Conservation (phyloP, 2,329 filamentous ascomycete genomes). For the Mycogone perniciosa region DNA sequence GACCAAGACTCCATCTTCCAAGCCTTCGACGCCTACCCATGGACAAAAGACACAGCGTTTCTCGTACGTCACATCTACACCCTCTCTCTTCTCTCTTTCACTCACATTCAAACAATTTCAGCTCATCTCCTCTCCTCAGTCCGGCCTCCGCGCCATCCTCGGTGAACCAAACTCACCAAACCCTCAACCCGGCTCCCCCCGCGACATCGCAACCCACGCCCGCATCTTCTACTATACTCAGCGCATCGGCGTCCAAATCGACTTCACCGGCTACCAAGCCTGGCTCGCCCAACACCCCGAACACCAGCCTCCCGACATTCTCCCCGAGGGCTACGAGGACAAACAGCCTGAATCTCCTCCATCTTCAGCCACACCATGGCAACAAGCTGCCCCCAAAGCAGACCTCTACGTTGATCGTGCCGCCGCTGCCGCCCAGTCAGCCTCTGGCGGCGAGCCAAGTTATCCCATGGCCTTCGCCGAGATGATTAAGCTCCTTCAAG, state of each 20-base stretch:
- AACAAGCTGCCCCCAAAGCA: constrained; percentile 42
- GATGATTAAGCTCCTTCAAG: constrained; percentile 78
- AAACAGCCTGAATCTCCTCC: neutral
- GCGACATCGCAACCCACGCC: constrained; percentile 57
- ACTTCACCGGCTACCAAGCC: constrained; percentile 60
- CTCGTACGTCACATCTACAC: constrained; percentile 39
- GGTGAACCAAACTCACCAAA: constrained; percentile 41
- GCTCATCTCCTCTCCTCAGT: constrained; percentile 26
- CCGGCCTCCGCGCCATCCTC: constrained; percentile 59
- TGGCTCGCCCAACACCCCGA: constrained; percentile 45
- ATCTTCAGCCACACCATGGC: constrained; percentile 35
- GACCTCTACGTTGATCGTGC: constrained; percentile 40
- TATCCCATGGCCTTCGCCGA: constrained; percentile 81
- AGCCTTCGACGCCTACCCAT: constrained; percentile 60
- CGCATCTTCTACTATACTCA: constrained; percentile 61
- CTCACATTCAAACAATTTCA: neutral
- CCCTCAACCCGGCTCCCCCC: constrained; percentile 41
- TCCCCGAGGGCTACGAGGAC: constrained; percentile 21
- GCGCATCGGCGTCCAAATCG: constrained; percentile 46
- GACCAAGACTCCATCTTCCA: constrained; percentile 44
- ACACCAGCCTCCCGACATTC: constrained; percentile 29
- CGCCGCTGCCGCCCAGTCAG: constrained; percentile 19
- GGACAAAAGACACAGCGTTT: constrained; percentile 62
- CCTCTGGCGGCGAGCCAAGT: constrained; percentile 44
- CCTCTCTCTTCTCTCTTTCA: neutral